Base-by-base conservation (phyloP, 2,329 filamentous ascomycete genomes). In the Botryotinia globosa region DNA sequence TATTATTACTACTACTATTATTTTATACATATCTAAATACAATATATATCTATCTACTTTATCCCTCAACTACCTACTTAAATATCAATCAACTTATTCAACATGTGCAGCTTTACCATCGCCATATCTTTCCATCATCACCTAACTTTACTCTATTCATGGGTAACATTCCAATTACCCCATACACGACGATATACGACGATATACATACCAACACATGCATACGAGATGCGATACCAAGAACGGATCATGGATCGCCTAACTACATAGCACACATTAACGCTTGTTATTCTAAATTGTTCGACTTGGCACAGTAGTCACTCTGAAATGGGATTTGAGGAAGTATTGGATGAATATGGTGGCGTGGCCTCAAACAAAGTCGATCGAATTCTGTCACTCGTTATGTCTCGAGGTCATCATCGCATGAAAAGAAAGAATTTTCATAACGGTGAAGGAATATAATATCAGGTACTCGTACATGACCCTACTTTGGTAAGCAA, bases 341-440 rank as follows among this genome's bases (percentile, higher is more conserved):
- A 67, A 56, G 48, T 42, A 67, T 56, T 56, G 65, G 65, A 56
- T 67, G 65, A 54, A 67, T 56, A 68, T 56, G 37, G 65, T 56
- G 48, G 65, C 65, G 65, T 32, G 48, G 65, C 51, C 48, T 68
- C 65, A 68, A 56, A 68, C 65, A 68, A 68, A 39, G 25, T 48
- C 58, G 44, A 61, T 51, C 20, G 18, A 29, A 51, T 72, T 37
- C 51, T 72, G 62, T 72, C 48, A 72, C 70, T 61, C 63, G 29
- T 18, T 68, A 68, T 59, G 70, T 72, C 70, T 72, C 70, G 63
- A 72, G 69, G 44, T 44, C 39, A 72, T 44, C 39, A 72, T 72
- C 29, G 51, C 61, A 72, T 71, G 32, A 66, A 48, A 62, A 29
- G 67, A 18, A 16, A 63, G 16, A 42, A 37, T 48, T 51, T 66